Evolutionary conservation across 1,284 basidiomycete species (phyloP), one percentile per base, ranked within the genome.

Genomic region (Irpex sp.): DNA sequence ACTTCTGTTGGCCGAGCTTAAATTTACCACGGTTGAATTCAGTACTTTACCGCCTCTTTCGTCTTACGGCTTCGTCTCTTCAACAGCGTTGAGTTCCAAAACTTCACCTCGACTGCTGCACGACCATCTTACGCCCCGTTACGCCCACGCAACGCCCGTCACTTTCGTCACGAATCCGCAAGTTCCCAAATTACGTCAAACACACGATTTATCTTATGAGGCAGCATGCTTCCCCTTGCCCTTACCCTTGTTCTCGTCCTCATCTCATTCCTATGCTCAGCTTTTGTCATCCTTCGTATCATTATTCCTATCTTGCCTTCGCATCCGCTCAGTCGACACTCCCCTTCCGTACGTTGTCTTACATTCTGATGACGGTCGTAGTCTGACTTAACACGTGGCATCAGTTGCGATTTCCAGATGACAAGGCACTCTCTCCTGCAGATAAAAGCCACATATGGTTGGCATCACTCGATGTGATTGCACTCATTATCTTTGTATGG

Each of bases 371-470:
- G 26, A 26, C 3, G 26, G 26, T 54, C 59, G 63, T 65, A 62
- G 64, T 54, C 59, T 59, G 63, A 48, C 56, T 57, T 61, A 47
- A 40, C 37, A 58, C 64, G 61, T 69, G 57, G 71, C 68, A 71
- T 61, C 67, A 90, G 88, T 82, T 86, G 68, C 85, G 88, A 77
- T 89, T 89, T 65, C 86, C 87, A 67, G 84, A 85, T 71, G 88
- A 84, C 75, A 81, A 81, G 68, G 82, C 82, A 21, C 80, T 91
- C 65, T 85, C 88, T 55, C 76, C 82, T 38, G 83, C 85, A 61
- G 85, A 89, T 74, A 87, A 89, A 76, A 83, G 83, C 67, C 87
- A 89, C 71, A 70, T 91, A 56, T 92, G 88, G 88, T 77, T 92
- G 49, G 85, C 89, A 62, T 74, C 78, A 51, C 81, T 87, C 62